Percentiles rank a stretch among this genome's conserved stretches.
These are phyloP conservation scores for Zychaea mexicana DNA, from an alignment of 371 early-diverging fungal genomes.

Conservation along the genomic window DNA sequence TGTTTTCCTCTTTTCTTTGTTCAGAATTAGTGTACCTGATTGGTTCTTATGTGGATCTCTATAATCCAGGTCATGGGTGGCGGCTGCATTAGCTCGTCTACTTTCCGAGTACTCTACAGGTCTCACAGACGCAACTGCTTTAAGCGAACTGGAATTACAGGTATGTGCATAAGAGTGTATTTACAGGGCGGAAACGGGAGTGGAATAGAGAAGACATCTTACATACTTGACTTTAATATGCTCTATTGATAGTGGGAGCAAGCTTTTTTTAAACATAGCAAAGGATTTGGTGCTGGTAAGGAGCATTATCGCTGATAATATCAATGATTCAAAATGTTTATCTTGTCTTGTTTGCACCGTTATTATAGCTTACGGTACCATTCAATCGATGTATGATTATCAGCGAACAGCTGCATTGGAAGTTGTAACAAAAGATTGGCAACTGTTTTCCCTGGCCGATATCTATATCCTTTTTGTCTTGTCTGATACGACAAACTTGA, in stretches of 20 bases:
- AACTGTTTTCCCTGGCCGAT: slow-evolving; percentile 8
- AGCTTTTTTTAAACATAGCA: neutral
- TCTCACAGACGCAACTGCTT: slow-evolving; percentile 15
- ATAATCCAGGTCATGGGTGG: slow-evolving; percentile 33
- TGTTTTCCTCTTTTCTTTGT: neutral
- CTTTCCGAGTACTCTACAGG: slow-evolving; percentile 19
- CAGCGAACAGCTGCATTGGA: slow-evolving; percentile 12
- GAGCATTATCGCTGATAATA: too few species aligned
- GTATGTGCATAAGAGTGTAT: neutral
- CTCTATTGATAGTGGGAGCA: slow-evolving; percentile 28
- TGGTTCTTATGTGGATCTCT: neutral
- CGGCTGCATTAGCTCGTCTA: slow-evolving; percentile 16
- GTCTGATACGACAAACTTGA: neutral
- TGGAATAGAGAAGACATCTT: too few species aligned
- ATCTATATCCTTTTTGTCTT: slow-evolving; percentile 16
- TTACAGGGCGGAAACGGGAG: too few species aligned
- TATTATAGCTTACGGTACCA: slow-evolving; percentile 9
- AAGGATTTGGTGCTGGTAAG: slow-evolving; percentile 11
- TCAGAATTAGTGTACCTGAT: neutral
- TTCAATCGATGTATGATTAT: slow-evolving; percentile 14
- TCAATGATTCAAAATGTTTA: neutral
- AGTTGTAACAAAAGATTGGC: slow-evolving; percentile 13
- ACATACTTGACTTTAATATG: neutral
- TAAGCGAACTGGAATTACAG: slow-evolving; percentile 19
- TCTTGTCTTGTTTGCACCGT: neutral